Evolutionary conservation across 2,329 filamentous ascomycete species (phyloP).

Genomic region (Colletotrichum liriopes): DNA sequence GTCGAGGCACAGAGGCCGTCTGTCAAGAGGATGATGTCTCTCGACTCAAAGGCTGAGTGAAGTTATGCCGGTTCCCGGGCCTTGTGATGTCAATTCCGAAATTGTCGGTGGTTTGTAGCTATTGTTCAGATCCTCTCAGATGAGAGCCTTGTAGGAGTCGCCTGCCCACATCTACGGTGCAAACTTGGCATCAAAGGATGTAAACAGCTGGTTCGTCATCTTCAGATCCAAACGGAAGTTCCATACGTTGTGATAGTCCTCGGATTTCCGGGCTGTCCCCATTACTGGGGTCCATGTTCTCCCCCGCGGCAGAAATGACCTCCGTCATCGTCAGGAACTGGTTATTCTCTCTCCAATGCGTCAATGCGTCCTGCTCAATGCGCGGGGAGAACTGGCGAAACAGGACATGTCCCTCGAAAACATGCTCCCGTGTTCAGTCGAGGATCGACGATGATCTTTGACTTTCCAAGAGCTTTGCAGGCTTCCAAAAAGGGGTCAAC

Average conservation of each 20-base stretch:
- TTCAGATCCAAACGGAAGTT: slow-evolving; percentile 59
- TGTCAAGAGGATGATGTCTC: slow-evolving; percentile 71
- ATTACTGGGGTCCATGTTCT: slow-evolving; percentile 59
- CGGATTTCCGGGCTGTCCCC: slow-evolving; percentile 49
- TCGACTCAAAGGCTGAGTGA: slow-evolving; percentile 68
- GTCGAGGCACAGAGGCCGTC: slow-evolving; percentile 73
- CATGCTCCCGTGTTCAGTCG: slow-evolving; percentile 71
- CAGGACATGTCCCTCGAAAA: slow-evolving; percentile 71
- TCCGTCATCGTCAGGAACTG: slow-evolving; percentile 63
- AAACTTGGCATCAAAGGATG: slow-evolving; percentile 54
- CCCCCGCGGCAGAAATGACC: slow-evolving; percentile 60
- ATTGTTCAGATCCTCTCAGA: slow-evolving; percentile 67
- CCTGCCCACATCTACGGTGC: slow-evolving; percentile 57
- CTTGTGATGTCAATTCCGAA: slow-evolving; percentile 64
- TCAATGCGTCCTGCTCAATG: slow-evolving; percentile 53
- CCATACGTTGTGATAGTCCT: slow-evolving; percentile 63
- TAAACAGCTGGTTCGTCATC: slow-evolving; percentile 63
- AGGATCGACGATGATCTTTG: slow-evolving; percentile 73
- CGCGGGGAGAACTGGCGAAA: slow-evolving; percentile 69
- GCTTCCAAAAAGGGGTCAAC: slow-evolving; percentile 46
- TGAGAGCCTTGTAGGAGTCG: slow-evolving; percentile 68
- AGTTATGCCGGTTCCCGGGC: slow-evolving; percentile 63
- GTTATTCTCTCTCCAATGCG: slow-evolving; percentile 55
- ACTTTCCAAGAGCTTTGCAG: slow-evolving; percentile 63
- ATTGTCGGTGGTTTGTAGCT: slow-evolving; percentile 58